Percentiles rank a stretch among this genome's conserved stretches.
Evolutionary conservation across 768 basidiomycete species (phyloP).

Genomic region (Tricholoma sp.): DNA sequence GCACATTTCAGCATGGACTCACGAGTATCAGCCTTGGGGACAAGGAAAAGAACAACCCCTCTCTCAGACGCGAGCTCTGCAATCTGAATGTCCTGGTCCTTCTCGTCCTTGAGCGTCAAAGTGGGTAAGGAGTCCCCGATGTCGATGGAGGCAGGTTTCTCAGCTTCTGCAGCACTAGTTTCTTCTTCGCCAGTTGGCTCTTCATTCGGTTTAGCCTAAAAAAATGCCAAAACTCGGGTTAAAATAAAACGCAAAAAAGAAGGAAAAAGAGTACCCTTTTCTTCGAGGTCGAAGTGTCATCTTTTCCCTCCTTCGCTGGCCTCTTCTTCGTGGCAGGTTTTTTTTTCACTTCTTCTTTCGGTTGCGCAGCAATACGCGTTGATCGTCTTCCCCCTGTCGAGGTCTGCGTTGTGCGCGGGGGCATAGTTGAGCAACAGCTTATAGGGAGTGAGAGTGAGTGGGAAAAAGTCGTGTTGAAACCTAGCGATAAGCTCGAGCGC

Average conservation of each 20-base stretch:
- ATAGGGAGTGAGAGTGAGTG: constrained; percentile 9
- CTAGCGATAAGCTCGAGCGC: neutral
- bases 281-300: constrained; percentile 31
- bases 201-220: constrained; percentile 31
- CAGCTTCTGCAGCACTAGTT: constrained; percentile 2
- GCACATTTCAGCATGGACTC: constrained; percentile 19
- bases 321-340: constrained; percentile 32
- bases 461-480: neutral
- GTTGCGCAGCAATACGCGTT: constrained; percentile 47
- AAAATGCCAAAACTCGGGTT: constrained; percentile 6
- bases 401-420: constrained; percentile 32
- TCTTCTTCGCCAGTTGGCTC: constrained; percentile 22
- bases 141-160: constrained; percentile 41
- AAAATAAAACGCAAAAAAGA: constrained; percentile 5
- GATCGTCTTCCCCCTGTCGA: constrained; percentile 40
- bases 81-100: constrained; percentile 73
- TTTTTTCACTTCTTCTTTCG: constrained; percentile 32
- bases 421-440: constrained; percentile 18
- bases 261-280: constrained; percentile 22
- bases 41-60: constrained; percentile 77
- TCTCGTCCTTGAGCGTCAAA: constrained; percentile 77
- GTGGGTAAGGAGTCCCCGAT: constrained; percentile 74
- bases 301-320: constrained; percentile 27
- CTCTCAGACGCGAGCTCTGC: constrained; percentile 56
- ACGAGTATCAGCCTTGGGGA: constrained; percentile 90